Base-by-base conservation (phyloP, 2,329 filamentous ascomycete genomes). In the Didymosphaeria variabile region DNA sequence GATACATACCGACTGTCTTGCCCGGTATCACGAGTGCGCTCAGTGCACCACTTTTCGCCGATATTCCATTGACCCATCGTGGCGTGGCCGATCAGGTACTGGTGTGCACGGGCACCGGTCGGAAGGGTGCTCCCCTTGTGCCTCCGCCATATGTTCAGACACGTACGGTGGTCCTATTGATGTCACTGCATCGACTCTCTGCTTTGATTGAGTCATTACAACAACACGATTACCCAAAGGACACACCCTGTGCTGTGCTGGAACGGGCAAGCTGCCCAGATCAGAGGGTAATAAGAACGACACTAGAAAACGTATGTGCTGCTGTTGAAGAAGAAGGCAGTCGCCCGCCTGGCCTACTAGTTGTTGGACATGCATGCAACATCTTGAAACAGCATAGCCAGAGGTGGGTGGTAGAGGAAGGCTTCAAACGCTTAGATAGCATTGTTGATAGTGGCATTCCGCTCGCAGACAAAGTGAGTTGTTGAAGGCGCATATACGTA, bases 201-300 rank as follows among this genome's bases (percentile, higher is more conserved):
- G 90, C 88, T 0, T 82, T 99, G 1, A 86, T 97, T 0, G 83
- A 84, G 7, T 91, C 91, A 71, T 81, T 99, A 10, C 59, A 60
- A 4, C 67, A 72, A 1, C 75, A 80, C 54, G 76, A 73, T 2
- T 97, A 93, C 89, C 94, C 94, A 0, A 79, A 79, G 36, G 79
- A 81, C n/a, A 95, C 93, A 0, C 93, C 94, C 0, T 97, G 94
- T 72, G 94, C 94, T 0, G 94, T 99, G 12, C 86, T 99, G 58
- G 95, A 99, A 79, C 86, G 95, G 38, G 95, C 95, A 6, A 97
- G 92, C 63, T 99, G 95, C 75, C 91, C 93, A 0, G 95, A 99
- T 74, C 95, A 99, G 81, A 85, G 94, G 52, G 92, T 99, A 17
- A 94, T 99, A 31, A 85, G 95, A 58, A 95, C 93, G 1, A 97